phyloP scores from a whole-genome alignment of 306 rosid species.

The Ceratonia siliqua region DNA sequence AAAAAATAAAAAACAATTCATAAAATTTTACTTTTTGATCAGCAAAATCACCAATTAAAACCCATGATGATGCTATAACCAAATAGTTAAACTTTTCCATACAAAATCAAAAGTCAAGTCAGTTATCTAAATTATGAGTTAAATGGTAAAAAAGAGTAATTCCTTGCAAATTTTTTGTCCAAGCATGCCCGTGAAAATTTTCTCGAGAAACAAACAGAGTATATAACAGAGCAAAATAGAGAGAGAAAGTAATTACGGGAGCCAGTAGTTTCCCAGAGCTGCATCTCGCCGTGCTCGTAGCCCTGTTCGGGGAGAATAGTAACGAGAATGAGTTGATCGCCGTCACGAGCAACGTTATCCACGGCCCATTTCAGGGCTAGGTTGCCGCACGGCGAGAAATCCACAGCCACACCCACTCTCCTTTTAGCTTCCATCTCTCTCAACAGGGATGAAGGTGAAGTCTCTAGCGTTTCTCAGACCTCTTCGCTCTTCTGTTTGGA shows the following conservation, averaged over 20 bases:
- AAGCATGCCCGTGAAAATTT: neutral
- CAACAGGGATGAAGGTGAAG: too few relatives aligned
- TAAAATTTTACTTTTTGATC: too few relatives aligned
- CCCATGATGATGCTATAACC: neutral
- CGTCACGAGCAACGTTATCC: constrained; percentile 57
- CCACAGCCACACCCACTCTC: constrained; percentile 72
- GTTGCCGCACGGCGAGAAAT: constrained; percentile 64
- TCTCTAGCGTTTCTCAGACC: too few relatives aligned
- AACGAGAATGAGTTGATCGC: constrained; percentile 63
- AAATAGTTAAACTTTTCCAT: too few relatives aligned
- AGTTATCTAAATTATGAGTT: too few relatives aligned
- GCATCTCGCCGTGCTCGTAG: constrained; percentile 80
- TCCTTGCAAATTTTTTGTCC: too few relatives aligned
- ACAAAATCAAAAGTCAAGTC: too few relatives aligned
- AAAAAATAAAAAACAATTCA: too few relatives aligned
- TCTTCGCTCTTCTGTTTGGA: too few relatives aligned
- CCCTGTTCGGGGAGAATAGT: constrained; percentile 42
- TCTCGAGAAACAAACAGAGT: neutral
- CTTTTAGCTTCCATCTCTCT: constrained; percentile 31
- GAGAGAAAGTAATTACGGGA: constrained; percentile 53
- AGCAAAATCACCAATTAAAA: too few relatives aligned
- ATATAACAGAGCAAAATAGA: neutral
- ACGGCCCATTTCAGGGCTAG: constrained; percentile 63
- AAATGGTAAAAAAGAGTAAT: too few relatives aligned
- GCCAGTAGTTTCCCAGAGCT: constrained; percentile 79